Conservation (phyloP, 1,284 basidiomycete genomes). For the Retiboletus flavoniger region DNA sequence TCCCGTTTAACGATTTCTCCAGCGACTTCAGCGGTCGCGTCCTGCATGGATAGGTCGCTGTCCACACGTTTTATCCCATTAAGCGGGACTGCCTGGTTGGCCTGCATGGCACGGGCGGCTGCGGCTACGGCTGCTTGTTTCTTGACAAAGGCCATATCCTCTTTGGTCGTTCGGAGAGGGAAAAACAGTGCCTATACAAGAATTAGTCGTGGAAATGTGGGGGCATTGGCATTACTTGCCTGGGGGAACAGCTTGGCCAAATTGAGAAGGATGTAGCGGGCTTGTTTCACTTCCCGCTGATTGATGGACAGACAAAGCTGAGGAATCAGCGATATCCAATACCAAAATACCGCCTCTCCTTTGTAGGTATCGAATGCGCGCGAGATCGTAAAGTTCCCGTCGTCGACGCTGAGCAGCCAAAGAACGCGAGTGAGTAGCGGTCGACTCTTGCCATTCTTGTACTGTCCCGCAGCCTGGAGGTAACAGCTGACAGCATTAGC, state of each 20-base stretch:
- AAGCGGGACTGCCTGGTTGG: constrained; percentile 19
- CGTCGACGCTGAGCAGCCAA: constrained; percentile 97
- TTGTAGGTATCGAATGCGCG: constrained; percentile 96
- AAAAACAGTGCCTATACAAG: constrained; percentile 86
- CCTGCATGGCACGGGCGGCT: constrained; percentile 35
- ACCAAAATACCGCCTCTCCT: constrained; percentile 97
- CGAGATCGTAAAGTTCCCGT: constrained; percentile 72
- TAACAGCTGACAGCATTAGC: constrained; percentile 97
- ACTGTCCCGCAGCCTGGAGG: constrained; percentile 93
- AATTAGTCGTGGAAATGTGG: constrained; percentile 13
- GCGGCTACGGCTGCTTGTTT: constrained; percentile 42
- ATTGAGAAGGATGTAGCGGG: constrained; percentile 84
- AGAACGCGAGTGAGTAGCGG: constrained; percentile 90
- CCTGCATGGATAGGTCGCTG: constrained; percentile 35
- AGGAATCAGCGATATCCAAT: constrained; percentile 98
- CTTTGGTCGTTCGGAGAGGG: constrained; percentile 87
- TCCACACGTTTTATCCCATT: constrained; percentile 34
- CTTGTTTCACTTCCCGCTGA: constrained; percentile 91
- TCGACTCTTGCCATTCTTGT: constrained; percentile 93
- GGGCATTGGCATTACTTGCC: constrained; percentile 45
- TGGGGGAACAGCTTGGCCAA: constrained; percentile 95
- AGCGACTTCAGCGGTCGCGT: constrained; percentile 30
- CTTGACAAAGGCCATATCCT: constrained; percentile 74
- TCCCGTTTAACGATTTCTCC: constrained; percentile 34
- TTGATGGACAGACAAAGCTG: constrained; percentile 92